Conservation (phyloP, 1,284 basidiomycete species). For the Neonothopanus nambi region DNA sequence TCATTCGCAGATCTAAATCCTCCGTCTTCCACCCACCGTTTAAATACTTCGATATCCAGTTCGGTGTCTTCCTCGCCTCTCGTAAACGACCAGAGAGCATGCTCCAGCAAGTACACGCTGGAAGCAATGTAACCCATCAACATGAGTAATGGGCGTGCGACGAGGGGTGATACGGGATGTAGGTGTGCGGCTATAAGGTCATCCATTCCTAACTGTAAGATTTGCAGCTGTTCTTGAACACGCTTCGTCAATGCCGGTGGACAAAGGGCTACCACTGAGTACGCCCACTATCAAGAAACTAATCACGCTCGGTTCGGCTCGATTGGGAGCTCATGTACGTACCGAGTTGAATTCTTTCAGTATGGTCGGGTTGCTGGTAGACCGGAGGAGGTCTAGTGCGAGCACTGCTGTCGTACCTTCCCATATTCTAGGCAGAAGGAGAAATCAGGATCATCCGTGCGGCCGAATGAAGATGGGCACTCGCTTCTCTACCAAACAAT, state of each 20-base stretch:
- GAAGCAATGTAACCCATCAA: constrained; percentile 55
- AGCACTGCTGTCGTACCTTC: constrained; percentile 76
- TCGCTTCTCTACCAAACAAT: constrained; percentile 69
- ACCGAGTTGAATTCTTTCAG: constrained; percentile 40
- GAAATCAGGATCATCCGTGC: background rate
- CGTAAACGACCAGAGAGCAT: constrained; percentile 57
- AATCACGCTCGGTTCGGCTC: constrained; percentile 1
- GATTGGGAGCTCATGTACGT: constrained; percentile 13
- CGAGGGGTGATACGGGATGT: constrained; percentile 41
- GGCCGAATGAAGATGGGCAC: constrained; percentile 5
- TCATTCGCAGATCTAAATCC: constrained; percentile 41
- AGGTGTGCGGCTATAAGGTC: constrained; percentile 37
- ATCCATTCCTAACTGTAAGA: constrained; percentile 38
- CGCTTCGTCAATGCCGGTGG: constrained; percentile 31
- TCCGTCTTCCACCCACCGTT: constrained; percentile 58
- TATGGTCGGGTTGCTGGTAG: constrained; percentile 37
- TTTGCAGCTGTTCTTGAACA: constrained; percentile 28
- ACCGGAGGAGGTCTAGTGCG: constrained; percentile 65
- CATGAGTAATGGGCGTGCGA: constrained; percentile 57
- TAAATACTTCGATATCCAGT: constrained; percentile 53
- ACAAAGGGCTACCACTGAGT: constrained; percentile 41
- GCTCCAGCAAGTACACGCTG: constrained; percentile 60
- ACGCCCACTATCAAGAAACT: constrained; percentile 50
- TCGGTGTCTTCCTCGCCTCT: constrained; percentile 32
- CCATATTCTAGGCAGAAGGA: constrained; percentile 61